Conservation (phyloP, 169 alveolate species). For the Perkinsus marinus region DNA sequence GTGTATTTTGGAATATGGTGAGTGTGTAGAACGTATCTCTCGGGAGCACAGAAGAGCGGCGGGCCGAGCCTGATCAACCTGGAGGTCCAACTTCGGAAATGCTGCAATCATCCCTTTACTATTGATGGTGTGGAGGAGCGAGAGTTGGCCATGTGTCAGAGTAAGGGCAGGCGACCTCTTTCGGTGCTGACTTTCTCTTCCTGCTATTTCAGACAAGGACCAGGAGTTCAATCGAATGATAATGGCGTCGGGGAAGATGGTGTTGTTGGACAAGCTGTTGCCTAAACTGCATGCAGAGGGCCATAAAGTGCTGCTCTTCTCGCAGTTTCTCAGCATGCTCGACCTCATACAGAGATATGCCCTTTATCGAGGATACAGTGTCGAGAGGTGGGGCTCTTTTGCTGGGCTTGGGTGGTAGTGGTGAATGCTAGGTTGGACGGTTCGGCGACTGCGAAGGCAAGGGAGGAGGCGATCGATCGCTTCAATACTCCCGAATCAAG, state of each 20-base stretch:
- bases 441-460: slow-evolving; percentile 79
- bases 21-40: slow-evolving; percentile 7
- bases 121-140: slow-evolving; percentile 80
- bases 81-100: slow-evolving; percentile 85
- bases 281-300: slow-evolving; percentile 61
- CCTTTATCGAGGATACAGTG: slow-evolving; percentile 72
- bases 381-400: slow-evolving; percentile 74
- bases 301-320: slow-evolving; percentile 66
- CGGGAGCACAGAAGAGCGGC: slow-evolving; percentile 9
- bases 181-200: slow-evolving; percentile 39
- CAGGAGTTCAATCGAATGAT: slow-evolving; percentile 57
- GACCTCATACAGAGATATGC: slow-evolving; percentile 86
- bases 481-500: slow-evolving; percentile 55
- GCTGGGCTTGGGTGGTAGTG: no score
- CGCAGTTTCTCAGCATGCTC: slow-evolving; percentile 85
- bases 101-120: slow-evolving; percentile 88
- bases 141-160: slow-evolving; percentile 20
- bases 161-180: slow-evolving; percentile 8
- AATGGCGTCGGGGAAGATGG: slow-evolving; percentile 78
- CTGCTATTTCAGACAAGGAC: slow-evolving; percentile 55
- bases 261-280: slow-evolving; percentile 74
- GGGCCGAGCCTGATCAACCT: slow-evolving; percentile 58
- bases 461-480: slow-evolving; percentile 80
- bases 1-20: background rate
- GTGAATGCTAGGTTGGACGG: slow-evolving; percentile 86